phyloP scores from a whole-genome alignment of 73 alveolate genomes.

The Uronychia setigera region DNA sequence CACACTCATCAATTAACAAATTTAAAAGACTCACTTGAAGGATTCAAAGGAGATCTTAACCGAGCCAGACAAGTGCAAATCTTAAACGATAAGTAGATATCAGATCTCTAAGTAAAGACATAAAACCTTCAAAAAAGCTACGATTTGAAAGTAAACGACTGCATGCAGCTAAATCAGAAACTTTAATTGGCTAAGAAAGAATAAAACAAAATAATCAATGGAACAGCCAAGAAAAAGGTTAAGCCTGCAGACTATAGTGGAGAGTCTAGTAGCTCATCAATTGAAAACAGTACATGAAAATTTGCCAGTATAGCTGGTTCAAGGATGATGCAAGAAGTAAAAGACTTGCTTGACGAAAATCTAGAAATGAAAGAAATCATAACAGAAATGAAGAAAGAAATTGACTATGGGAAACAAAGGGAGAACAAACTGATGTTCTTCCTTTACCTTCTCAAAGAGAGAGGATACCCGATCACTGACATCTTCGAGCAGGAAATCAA shows the following conservation, averaged over 20 bases:
- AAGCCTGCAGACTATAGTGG: too few relatives aligned
- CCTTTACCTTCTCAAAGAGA: neutral
- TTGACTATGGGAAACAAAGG: neutral
- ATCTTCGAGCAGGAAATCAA: neutral
- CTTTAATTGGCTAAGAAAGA: neutral
- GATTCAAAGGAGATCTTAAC: neutral
- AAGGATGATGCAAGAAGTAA: neutral
- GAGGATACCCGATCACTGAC: neutral
- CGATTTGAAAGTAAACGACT: neutral
- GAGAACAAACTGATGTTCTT: conserved; percentile 13
- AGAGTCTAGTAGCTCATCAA: too few relatives aligned
- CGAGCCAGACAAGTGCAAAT: neutral
- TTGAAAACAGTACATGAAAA: neutral
- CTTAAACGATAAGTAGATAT: neutral
- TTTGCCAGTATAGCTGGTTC: neutral
- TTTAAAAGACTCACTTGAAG: neutral
- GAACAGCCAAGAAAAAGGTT: too few relatives aligned
- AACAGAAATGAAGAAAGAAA: neutral
- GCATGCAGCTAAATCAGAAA: neutral
- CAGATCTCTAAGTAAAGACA: neutral
- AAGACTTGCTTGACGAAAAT: conserved; percentile 11
- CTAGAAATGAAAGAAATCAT: conserved; percentile 1
- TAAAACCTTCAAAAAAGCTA: neutral
- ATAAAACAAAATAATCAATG: too few relatives aligned
- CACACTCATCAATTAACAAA: neutral